Evolutionary conservation across 345 rosid genomes (phyloP), one percentile per base, ranked within the genome.

Genomic region (Hibiscus tridactylites): DNA sequence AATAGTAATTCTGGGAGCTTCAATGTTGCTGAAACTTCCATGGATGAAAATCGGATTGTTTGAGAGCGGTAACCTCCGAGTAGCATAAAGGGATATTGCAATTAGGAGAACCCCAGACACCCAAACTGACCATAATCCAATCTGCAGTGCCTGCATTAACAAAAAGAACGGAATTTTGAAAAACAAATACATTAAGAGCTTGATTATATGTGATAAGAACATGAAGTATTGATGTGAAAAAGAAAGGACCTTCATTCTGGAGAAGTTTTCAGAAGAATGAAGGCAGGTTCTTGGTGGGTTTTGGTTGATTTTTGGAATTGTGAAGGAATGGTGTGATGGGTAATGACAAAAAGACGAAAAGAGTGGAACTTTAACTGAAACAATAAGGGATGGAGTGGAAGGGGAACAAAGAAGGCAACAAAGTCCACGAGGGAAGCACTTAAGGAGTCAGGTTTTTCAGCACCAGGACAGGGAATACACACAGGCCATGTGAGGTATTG

Each of bases 61-160:
- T 68, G 77, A 73, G 35, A 56, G 75, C 67, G 96, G 85, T 12
- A 94, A 76, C 81, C 70, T 90, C 61, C 79, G 89, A 26, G 96
- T 91, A 12, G 89, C 85, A 81, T 83, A 89, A 68, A 91, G 75
- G 73, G 97, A 90, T 76, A 95, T 76, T 74, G 70, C 84, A 72
- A 95, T 88, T 29, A 91, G 81, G 59, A 84, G 64, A 56, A 90
- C 64, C 68, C 98, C 97, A 81, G 85, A 87, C 44, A 88, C 77
- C 97, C 96, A 94, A 68, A 91, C 67, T 15, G 87, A 81, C 81
- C 87, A 85, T 1, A 94, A 72, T n/a, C 87, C 89, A 77, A 84
- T 77, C 81, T 70, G 75, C 71, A 81, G 70, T 16, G 74, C 87
- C 95, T 87, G 85, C 5, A 0, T 21, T 44, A 31, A 52, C 28